Conservation (phyloP, 1,284 basidiomycete species). For the Leucocoprinus gongylophorus region DNA sequence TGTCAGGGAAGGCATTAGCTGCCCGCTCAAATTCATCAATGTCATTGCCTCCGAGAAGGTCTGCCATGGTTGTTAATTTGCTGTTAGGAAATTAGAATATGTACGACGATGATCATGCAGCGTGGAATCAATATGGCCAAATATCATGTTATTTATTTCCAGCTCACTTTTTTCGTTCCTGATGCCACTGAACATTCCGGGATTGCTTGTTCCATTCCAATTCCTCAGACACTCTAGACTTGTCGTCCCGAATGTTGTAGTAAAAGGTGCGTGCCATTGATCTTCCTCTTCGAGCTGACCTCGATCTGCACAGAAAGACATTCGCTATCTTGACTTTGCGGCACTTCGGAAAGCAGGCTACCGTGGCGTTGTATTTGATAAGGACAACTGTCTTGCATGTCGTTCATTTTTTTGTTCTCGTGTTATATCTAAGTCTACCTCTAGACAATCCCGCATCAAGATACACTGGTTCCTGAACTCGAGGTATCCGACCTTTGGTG, state of each 20-base stretch:
- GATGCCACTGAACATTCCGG: conserved; percentile 77
- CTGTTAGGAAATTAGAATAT: background rate
- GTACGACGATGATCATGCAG: background rate
- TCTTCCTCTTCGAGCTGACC: conserved; percentile 9
- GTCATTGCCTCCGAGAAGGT: conserved; percentile 33
- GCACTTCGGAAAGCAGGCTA: conserved; percentile 74
- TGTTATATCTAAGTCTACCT: background rate
- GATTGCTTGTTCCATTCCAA: conserved; percentile 68
- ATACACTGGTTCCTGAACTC: conserved; percentile 68
- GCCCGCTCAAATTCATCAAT: conserved; percentile 69
- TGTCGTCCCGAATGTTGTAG: conserved; percentile 63
- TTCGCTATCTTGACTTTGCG: conserved; percentile 82
- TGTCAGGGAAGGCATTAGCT: conserved; percentile 80
- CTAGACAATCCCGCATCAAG: conserved; percentile 72
- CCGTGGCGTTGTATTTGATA: conserved; percentile 88
- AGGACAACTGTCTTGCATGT: conserved; percentile 91
- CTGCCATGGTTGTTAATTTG: background rate
- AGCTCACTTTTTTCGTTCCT: background rate
- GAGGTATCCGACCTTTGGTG: conserved; percentile 33
- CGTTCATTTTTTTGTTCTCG: background rate
- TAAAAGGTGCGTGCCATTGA: conserved; percentile 51
- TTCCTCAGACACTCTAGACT: conserved; percentile 68
- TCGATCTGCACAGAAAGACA: conserved; percentile 53
- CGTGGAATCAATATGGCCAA: conserved; percentile 4
- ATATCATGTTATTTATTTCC: background rate